Evolutionary conservation across 192 early-diverging fungal genomes (phyloP), one percentile per base, ranked within the genome.

Genomic region (Haplosporangium gracile): DNA sequence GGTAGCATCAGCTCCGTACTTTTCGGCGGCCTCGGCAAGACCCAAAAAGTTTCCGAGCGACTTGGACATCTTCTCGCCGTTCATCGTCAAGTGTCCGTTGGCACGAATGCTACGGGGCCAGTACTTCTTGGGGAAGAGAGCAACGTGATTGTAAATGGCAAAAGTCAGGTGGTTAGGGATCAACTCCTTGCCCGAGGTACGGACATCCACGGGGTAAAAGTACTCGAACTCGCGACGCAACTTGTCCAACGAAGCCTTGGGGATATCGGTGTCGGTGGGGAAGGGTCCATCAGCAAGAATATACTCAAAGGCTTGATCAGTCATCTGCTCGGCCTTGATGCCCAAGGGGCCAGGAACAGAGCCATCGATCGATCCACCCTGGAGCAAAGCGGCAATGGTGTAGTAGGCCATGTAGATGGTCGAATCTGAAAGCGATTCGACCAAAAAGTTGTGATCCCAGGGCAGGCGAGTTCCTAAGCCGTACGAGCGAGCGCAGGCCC

Each of bases 321-420:
- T 97, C 95, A 99, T 95, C 79, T 99, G 93, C 29, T 95, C 95
- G 10, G 95, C 83, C 26, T 85, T 80, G 77, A 99, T 95, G 40
- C 94, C 95, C 76, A 94, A 93, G 38, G 93, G 92, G 6, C 97
- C 97, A 29, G 91, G 89, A 38, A 89, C 89, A 60, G 93, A 93
- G 65, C 98, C 98, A 76, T 99, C 93, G 7, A 99, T 90, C n/a
- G 93, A 94, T 6, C 93, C 95, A 47, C 89, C 90, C 80, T 99
- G 98, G 29, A 99, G 91, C 75, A 98, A 88, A 85, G 97, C 97
- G 10, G 97, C 93, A 43, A 99, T 94, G 24, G 99, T 99, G 92
- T 99, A 99, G 93, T 99, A 99, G 42, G 99, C 97, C 99, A 99
- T 99, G 90, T 99, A 99, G 78, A 99, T 99, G 34, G 99, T 99